Conservation (phyloP, 768 basidiomycete genomes). For the Collybia sordida region DNA sequence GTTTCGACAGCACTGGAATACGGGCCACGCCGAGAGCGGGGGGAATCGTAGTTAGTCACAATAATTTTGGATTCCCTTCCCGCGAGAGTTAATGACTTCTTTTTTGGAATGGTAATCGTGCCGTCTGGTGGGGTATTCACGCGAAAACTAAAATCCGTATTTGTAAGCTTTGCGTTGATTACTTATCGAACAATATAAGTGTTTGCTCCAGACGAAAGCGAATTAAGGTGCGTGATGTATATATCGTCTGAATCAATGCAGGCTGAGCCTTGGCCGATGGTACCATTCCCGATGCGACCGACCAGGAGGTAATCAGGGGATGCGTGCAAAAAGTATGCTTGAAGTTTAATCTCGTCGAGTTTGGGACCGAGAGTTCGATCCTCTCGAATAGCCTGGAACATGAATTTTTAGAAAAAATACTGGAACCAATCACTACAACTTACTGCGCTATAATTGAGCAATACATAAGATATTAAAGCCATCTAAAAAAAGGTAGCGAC, state of each 20-base stretch:
- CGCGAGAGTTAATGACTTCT: conserved; percentile 45
- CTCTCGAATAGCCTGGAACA: conserved; percentile 48
- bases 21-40: conserved; percentile 21
- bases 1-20: conserved; percentile 36
- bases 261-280: conserved; percentile 35
- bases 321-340: conserved; percentile 65
- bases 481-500: not conserved
- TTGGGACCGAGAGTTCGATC: conserved; percentile 55
- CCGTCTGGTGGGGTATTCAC: conserved; percentile 50
- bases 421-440: not conserved
- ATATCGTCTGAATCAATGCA: conserved; percentile 35
- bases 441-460: conserved; percentile 26
- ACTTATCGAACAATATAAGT: conserved; percentile 62
- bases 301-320: conserved; percentile 67
- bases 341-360: conserved; percentile 62
- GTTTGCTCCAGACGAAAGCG: conserved; percentile 49
- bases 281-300: conserved; percentile 56
- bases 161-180: conserved; percentile 44
- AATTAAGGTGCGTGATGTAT: conserved; percentile 54
- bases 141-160: conserved; percentile 37
- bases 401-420: not conserved
- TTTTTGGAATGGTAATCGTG: conserved; percentile 33
- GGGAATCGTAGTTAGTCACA: conserved; percentile 56
- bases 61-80: conserved; percentile 68
- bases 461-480: not conserved